phyloP scores from a whole-genome alignment of 2,329 filamentous ascomycete species.

The Ceratocystiopsis minuta region DNA sequence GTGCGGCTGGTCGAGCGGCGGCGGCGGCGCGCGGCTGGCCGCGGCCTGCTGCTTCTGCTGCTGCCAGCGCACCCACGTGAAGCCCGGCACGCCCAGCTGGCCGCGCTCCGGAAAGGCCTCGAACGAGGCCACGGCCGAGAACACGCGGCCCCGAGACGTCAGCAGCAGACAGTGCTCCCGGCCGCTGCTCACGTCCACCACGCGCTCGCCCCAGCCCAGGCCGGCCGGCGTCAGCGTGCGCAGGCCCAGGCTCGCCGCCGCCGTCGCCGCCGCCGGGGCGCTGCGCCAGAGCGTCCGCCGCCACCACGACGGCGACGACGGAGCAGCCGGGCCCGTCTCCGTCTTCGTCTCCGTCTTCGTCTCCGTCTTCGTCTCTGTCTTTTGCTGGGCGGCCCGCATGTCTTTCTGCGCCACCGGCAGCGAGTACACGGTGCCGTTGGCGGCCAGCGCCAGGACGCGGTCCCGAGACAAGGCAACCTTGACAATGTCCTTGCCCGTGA shows the following conservation, averaged over 20 bases:
- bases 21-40: constrained; percentile 16
- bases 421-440: constrained; percentile 65
- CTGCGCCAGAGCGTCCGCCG: constrained; percentile 47
- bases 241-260: constrained; percentile 31
- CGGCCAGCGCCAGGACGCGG: constrained; percentile 62
- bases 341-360: constrained; percentile 28
- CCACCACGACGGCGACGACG: constrained; percentile 31
- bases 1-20: constrained; percentile 61
- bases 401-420: constrained; percentile 49
- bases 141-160: constrained; percentile 70
- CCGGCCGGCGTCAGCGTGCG: constrained; percentile 48
- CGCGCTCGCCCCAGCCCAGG: constrained; percentile 50
- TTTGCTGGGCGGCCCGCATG: constrained; percentile 29
- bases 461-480: constrained; percentile 66
- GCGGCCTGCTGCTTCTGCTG: constrained; percentile 29
- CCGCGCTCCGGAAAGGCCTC: constrained; percentile 64
- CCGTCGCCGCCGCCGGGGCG: constrained; percentile 10
- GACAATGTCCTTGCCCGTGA: constrained; percentile 64
- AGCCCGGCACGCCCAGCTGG: constrained; percentile 70
- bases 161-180: constrained; percentile 75
- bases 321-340: neutral
- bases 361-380: constrained; percentile 12
- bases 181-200: constrained; percentile 59
- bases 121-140: constrained; percentile 68
- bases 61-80: constrained; percentile 43